A percentile compares a stretch with the other conserved stretches of the same genome.
These are phyloP conservation scores for Solidago caesia DNA, from an alignment of 129 eudicot genomes.

Conservation along the genomic window DNA sequence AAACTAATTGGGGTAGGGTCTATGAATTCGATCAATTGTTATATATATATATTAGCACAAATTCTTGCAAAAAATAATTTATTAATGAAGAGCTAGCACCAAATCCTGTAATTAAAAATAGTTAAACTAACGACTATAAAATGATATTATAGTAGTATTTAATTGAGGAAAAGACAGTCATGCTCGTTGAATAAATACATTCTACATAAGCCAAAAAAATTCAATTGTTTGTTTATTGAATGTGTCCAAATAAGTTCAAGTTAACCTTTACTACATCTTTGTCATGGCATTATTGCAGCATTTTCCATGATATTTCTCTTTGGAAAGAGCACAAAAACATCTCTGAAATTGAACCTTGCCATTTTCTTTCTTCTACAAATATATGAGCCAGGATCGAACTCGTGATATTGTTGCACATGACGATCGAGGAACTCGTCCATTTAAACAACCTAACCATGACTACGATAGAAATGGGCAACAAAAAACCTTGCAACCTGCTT, in stretches of 20 bases:
- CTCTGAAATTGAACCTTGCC: slow-evolving; percentile 1
- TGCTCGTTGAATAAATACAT: slow-evolving; percentile 45
- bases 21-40: slow-evolving; percentile 37
- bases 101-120: slow-evolving; percentile 16
- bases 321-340: slow-evolving; percentile 29
- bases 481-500: too few species aligned
- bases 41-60: slow-evolving; percentile 22
- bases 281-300: slow-evolving; percentile 35
- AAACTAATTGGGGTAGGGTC: slow-evolving; percentile 17
- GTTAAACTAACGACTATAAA: slow-evolving; percentile 13
- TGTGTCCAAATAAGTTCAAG: slow-evolving; percentile 59
- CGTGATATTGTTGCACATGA: too few species aligned
- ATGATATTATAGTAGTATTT: slow-evolving; percentile 17
- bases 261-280: slow-evolving; percentile 43
- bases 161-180: slow-evolving; percentile 31
- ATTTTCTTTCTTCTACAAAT: neutral
- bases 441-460: too few species aligned
- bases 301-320: slow-evolving; percentile 15
- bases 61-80: slow-evolving; percentile 20
- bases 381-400: too few species aligned
- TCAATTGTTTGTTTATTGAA: slow-evolving; percentile 45
- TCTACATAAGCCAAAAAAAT: slow-evolving; percentile 42
- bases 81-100: slow-evolving; percentile 28
- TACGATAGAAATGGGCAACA: too few species aligned
- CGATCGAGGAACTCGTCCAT: too few species aligned